Evolutionary conservation across 1,139 yeast genomes (phyloP), one percentile per base, ranked within the genome.

Genomic region (Yamadazyma sp.): DNA sequence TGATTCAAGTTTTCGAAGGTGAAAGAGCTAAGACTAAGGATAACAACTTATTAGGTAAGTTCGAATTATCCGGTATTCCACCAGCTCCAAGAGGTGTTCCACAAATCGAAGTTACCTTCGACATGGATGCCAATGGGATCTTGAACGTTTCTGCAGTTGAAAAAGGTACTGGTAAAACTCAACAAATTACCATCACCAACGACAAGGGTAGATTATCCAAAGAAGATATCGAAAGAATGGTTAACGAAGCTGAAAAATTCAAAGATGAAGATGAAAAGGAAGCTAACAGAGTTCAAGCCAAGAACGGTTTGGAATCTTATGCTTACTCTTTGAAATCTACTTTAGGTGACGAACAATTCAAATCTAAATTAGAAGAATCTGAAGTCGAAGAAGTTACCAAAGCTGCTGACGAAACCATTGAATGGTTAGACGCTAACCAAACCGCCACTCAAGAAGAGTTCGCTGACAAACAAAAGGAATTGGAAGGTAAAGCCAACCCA

Each of bases 1-100:
- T 88, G 74, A 91, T 92, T 96, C 98, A 97, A 75, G 98, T 92
- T 53, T 92, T 91, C 91, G 98, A 92, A 79, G 98, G 98, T 85
- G 98, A 92, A 81, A 96, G 98, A 83, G 96, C 89, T 68, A 92
- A 91, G 95, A 91, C 98, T 83, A 71, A 88, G 59, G 98, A 92
- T 79, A 92, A 92, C 95, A 89, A 97, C 67, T 84, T 91, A 69
- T 87, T 92, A 72, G 98, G 98, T 82, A 97, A 92, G 80, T 92
- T 92, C 75, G 98, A 92, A 84, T 87, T 92, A 73, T 88, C 87
- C 81, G 92, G 92, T 77, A 88, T 92, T 62, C 98, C 98, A 71
- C 98, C 98, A 73, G 82, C 92, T 91, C 87, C 85, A 73, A 97
- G 96, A 75, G 98, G 98, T 77, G 98, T 91, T 77, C 98, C 98